Conservation (phyloP, 2,329 filamentous ascomycete genomes). For the Massarina eburnea region DNA sequence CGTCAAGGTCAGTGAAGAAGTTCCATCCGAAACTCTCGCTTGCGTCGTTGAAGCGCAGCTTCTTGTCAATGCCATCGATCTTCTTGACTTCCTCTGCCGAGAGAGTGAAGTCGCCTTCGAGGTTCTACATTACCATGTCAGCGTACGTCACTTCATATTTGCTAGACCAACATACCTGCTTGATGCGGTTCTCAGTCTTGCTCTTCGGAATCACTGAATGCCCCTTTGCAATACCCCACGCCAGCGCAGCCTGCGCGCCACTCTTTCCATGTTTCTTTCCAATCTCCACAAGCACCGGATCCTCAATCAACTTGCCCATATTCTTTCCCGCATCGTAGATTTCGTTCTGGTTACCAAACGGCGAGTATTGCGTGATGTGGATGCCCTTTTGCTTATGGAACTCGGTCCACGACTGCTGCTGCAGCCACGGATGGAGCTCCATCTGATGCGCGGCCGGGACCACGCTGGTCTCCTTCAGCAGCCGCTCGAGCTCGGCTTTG, state of each 20-base stretch:
- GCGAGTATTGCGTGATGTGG: slow-evolving; percentile 38
- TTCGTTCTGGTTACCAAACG: slow-evolving; percentile 38
- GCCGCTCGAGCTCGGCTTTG: slow-evolving; percentile 49
- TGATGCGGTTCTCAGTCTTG: slow-evolving; percentile 34
- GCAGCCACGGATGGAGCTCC: slow-evolving; percentile 35
- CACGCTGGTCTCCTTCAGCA: slow-evolving; percentile 49
- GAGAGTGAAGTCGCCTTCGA: slow-evolving; percentile 68
- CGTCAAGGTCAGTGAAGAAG: slow-evolving; percentile 62
- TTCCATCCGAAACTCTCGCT: slow-evolving; percentile 58
- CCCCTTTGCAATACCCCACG: slow-evolving; percentile 76
- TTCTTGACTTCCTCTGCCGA: slow-evolving; percentile 69
- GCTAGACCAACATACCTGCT: slow-evolving; percentile 4
- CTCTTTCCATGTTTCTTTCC: slow-evolving; percentile 67
- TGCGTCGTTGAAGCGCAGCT: slow-evolving; percentile 64
- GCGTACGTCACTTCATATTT: background rate
- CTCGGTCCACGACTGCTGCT: slow-evolving; percentile 26
- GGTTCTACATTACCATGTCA: slow-evolving; percentile 17
- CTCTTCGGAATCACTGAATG: slow-evolving; percentile 39
- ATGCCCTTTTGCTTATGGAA: slow-evolving; percentile 34
- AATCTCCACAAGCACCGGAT: slow-evolving; percentile 65
- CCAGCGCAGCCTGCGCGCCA: slow-evolving; percentile 81
- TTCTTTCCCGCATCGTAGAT: slow-evolving; percentile 34
- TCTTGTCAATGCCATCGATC: slow-evolving; percentile 62
- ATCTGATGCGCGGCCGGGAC: slow-evolving; percentile 37
- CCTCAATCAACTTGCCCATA: slow-evolving; percentile 45